phyloP scores from a whole-genome alignment of 2,329 filamentous ascomycete species.

The Fusarium kyushuense region DNA sequence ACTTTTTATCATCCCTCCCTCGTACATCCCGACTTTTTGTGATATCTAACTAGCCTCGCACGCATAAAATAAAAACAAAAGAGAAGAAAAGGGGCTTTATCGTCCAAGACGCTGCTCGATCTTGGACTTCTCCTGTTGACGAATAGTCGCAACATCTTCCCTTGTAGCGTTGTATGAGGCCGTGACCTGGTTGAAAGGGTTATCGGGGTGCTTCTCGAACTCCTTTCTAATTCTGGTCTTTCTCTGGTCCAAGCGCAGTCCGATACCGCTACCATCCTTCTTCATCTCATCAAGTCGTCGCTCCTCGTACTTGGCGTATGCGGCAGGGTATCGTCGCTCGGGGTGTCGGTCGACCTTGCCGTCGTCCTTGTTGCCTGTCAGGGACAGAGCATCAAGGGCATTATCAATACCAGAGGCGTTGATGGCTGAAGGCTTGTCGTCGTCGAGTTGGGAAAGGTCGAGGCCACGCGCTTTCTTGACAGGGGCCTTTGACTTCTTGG shows the following conservation, averaged over 20 bases:
- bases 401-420: slow-evolving; percentile 93
- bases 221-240: slow-evolving; percentile 88
- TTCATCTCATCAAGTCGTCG: slow-evolving; percentile 86
- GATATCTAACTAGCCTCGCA: slow-evolving; percentile 7
- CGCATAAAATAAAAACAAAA: neutral
- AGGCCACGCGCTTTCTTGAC: slow-evolving; percentile 78
- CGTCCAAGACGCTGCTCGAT: slow-evolving; percentile 76
- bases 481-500: slow-evolving; percentile 76
- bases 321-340: slow-evolving; percentile 87
- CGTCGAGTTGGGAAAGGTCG: slow-evolving; percentile 81
- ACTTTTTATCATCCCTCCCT: slow-evolving; percentile 11
- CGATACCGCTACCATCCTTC: slow-evolving; percentile 76
- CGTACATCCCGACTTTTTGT: neutral
- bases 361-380: slow-evolving; percentile 66
- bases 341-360: slow-evolving; percentile 88
- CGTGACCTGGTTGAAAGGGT: slow-evolving; percentile 90
- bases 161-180: slow-evolving; percentile 81
- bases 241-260: slow-evolving; percentile 84
- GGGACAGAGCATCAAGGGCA: slow-evolving; percentile 84
- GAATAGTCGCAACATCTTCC: slow-evolving; percentile 78
- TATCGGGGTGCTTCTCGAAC: slow-evolving; percentile 94
- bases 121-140: slow-evolving; percentile 75
- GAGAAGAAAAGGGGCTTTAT: slow-evolving; percentile 19
- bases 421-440: slow-evolving; percentile 68
- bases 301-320: slow-evolving; percentile 85